phyloP scores from a whole-genome alignment of 179 eudicot genomes.

The Gypsophila paniculata region DNA sequence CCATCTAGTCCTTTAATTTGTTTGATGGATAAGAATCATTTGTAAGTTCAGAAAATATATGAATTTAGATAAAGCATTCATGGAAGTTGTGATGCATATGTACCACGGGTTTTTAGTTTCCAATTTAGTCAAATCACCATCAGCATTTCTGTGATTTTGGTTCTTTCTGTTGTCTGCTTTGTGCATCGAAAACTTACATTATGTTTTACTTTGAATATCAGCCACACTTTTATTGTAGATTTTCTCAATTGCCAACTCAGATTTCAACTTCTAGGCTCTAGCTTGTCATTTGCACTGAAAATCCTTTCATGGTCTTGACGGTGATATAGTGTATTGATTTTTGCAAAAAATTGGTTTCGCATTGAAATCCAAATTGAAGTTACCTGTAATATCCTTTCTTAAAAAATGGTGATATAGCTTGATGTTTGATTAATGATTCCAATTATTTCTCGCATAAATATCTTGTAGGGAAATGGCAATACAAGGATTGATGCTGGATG shows the following conservation, averaged over 20 bases:
- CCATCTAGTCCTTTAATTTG: background rate
- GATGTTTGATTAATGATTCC: background rate
- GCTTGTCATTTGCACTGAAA: background rate
- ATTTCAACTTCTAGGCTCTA: background rate
- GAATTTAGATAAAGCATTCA: background rate
- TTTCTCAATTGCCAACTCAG: background rate
- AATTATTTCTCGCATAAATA: background rate
- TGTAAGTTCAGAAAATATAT: background rate
- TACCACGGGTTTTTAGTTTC: background rate
- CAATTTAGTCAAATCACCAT: background rate
- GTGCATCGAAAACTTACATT: conserved; percentile 2
- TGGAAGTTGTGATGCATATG: background rate
- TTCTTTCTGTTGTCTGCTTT: no score
- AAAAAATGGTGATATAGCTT: no score
- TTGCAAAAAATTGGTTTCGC: background rate
- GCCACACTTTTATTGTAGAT: background rate
- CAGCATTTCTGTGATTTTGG: conserved; percentile 7
- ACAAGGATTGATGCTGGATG: conserved; percentile 77
- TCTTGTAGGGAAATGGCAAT: conserved; percentile 78
- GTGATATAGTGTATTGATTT: background rate
- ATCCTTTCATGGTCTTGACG: background rate
- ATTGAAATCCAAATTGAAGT: background rate
- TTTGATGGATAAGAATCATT: background rate
- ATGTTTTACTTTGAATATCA: background rate
- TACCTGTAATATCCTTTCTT: background rate